Evolutionary conservation across 139 green algal species (phyloP), one percentile per base, ranked within the genome.

Genomic region (Micractinium sp.): DNA sequence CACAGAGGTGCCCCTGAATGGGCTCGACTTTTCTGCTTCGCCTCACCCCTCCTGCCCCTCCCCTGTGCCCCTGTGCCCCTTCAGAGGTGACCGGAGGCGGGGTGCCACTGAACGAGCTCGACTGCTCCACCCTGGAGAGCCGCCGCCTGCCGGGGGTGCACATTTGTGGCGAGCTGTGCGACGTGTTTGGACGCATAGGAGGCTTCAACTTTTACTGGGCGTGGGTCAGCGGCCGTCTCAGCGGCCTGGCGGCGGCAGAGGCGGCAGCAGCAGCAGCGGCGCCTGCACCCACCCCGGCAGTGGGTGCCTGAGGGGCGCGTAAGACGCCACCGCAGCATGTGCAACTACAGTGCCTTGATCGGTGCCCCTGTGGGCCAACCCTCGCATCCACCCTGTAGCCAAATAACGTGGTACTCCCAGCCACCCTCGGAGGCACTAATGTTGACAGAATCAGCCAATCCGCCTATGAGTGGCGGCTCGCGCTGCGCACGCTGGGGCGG

Each of bases 131-230:
- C 23, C 94, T 98, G 94, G 94, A 98, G 91, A 96, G 92, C 86
- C 67, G 87, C 71, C 79, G 93, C 77, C 79, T 92, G 31, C 93
- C 94, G 12, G 91, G 93, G 0, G 27, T 99, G 82, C 93, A 93
- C 87, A 29, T 99, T 33, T 98, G 96, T 79, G 97, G 97, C 2
- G 97, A 99, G 92, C 82, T 98, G 35, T 84, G 95, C 27, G 97
- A 98, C 86, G 93, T 98, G 16, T 97, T 97, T 91, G 96, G 96
- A 0, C 91, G 96, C 29, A 98, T 98, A n/a, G 97, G 97, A 12
- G 97, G 83, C 36, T 99, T 98, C 93, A 99, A 99, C 83, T 99
- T 99, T 88, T 96, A 96, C 31, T 99, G 93, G 94, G 97, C 97
- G 0, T 99, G 96, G 95, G 86, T 96, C 4, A 94, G 92, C 12